Evolutionary conservation across 106 monocot genomes (phyloP).

Genomic region (Dendrobium catenatum): DNA sequence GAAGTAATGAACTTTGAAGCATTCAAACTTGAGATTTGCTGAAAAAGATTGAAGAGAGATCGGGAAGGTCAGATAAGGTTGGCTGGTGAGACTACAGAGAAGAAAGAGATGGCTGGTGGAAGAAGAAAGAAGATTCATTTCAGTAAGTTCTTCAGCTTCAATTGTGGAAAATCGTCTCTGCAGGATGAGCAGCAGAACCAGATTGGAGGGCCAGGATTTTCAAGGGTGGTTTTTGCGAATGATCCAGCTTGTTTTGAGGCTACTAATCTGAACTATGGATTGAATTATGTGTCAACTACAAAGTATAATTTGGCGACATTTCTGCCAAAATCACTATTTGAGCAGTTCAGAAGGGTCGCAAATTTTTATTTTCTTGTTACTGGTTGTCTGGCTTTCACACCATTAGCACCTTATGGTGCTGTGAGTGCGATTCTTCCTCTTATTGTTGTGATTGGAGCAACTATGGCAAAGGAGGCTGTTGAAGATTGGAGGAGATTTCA

Average conservation of each 20-base stretch:
- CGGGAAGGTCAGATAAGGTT: background rate
- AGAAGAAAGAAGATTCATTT: conserved; percentile 45
- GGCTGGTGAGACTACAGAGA: background rate
- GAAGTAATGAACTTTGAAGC: background rate
- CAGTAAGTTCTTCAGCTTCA: conserved; percentile 61
- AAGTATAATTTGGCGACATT: conserved; percentile 79
- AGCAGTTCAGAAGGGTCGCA: conserved; percentile 93
- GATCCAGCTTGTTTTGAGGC: conserved; percentile 50
- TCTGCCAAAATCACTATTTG: conserved; percentile 80
- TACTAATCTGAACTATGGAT: conserved; percentile 21
- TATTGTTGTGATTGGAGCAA: conserved; percentile 65
- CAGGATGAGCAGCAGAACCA: conserved; percentile 45
- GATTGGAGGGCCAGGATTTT: conserved; percentile 82
- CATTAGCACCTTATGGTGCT: conserved; percentile 60
- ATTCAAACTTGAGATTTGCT: background rate
- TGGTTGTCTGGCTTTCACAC: conserved; percentile 62
- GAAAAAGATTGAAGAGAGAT: background rate
- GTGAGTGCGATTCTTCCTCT: conserved; percentile 61
- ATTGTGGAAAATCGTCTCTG: conserved; percentile 29
- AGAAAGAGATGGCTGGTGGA: conserved; percentile 25
- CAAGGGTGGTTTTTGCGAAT: conserved; percentile 56
- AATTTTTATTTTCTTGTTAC: conserved; percentile 78
- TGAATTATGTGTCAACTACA: conserved; percentile 79
- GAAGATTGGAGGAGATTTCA: conserved; percentile 79
- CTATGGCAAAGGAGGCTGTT: conserved; percentile 87